Conservation (phyloP, 169 alveolate genomes). For the Babesia ovis region DNA sequence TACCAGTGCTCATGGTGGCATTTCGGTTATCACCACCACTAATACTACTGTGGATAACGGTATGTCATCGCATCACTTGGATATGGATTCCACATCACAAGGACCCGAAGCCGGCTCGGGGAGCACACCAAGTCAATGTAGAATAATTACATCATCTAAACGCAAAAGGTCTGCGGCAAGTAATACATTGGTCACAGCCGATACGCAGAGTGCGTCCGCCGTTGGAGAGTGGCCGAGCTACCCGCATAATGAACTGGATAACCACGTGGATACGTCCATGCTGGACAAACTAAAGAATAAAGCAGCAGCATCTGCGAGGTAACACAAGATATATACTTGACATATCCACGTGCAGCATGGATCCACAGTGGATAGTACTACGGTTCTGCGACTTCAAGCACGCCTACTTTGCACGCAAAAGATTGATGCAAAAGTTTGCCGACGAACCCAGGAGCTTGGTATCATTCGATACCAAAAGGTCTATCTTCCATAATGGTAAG, state of each 20-base stretch:
- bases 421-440: constrained; percentile 33
- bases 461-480: constrained; percentile 65
- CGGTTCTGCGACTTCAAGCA: constrained; percentile 50
- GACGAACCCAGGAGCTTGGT: constrained; percentile 59
- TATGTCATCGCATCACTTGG: neutral
- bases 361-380: constrained; percentile 67
- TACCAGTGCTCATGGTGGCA: neutral
- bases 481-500: constrained; percentile 62
- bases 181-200: constrained; percentile 45
- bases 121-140: constrained; percentile 20
- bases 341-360: constrained; percentile 22
- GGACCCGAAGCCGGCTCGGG: neutral
- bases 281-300: constrained; percentile 45
- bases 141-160: constrained; percentile 35
- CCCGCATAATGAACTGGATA: constrained; percentile 19
- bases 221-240: constrained; percentile 9
- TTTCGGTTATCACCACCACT: neutral
- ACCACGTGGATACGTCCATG: constrained; percentile 59
- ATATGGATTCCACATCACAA: neutral
- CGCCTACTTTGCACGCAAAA: constrained; percentile 64
- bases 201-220: constrained; percentile 2
- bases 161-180: constrained; percentile 29
- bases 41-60: neutral
- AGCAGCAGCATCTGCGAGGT: constrained; percentile 15
- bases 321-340: neutral